Evolutionary conservation across 108 stramenopile genomes (phyloP).

Genomic region (Stephanodiscus minutulus): DNA sequence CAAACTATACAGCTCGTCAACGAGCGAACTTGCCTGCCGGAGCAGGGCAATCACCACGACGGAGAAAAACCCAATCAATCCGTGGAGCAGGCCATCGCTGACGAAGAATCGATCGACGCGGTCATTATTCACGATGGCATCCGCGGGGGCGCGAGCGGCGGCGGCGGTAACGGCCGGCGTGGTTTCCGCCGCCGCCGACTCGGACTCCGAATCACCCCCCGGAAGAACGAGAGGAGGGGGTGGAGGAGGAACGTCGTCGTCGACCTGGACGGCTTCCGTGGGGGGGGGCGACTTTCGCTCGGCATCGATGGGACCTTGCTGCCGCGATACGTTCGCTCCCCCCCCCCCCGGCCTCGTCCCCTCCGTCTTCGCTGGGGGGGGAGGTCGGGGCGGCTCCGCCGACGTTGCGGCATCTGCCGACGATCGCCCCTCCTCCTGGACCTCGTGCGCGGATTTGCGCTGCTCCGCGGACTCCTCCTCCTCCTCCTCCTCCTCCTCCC

Average conservation of each 20-base stretch:
- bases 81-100: constrained; percentile 38
- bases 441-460: constrained; percentile 2
- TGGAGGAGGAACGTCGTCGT: background rate
- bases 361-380: background rate
- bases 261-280: background rate
- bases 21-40: constrained; percentile 26
- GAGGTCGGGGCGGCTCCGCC: background rate
- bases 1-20: constrained; percentile 34
- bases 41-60: constrained; percentile 26
- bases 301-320: background rate
- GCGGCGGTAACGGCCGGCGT: background rate
- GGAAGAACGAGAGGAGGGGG: background rate
- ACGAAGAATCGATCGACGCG: constrained; percentile 7
- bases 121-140: background rate
- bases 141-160: background rate
- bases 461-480: constrained; percentile 15
- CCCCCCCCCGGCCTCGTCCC: background rate
- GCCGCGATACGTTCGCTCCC: background rate
- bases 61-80: constrained; percentile 39
- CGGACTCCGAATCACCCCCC: background rate
- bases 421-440: background rate
- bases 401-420: background rate
- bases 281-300: no score
- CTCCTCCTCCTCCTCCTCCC: constrained; percentile 21
- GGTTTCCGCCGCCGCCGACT: background rate